Evolutionary conservation across 495 filamentous ascomycete species (phyloP).

Genomic region (Aspergillus mulundensis): DNA sequence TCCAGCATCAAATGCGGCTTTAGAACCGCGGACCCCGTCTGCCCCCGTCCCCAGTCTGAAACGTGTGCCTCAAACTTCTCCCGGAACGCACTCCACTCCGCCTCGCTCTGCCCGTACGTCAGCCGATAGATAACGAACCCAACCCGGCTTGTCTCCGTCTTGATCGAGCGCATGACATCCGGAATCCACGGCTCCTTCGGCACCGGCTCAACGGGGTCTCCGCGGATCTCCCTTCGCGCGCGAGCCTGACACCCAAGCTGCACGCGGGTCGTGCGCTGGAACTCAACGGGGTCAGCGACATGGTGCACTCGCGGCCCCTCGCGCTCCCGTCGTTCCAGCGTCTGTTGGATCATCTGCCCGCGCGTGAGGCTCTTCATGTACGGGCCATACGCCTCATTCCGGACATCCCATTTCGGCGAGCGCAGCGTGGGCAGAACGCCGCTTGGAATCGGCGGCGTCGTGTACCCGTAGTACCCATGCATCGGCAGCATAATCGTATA

Average conservation of each 20-base stretch:
- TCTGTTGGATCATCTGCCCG: neutral
- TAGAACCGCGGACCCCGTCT: constrained; percentile 19
- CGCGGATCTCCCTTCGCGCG: constrained; percentile 16
- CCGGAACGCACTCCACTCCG: constrained; percentile 24
- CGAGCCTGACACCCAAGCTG: constrained; percentile 21
- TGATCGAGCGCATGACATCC: neutral
- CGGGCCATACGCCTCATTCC: constrained; percentile 11
- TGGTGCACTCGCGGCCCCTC: neutral
- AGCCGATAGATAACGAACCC: constrained; percentile 34
- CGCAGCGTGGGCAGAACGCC: neutral
- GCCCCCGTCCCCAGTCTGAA: constrained; percentile 25
- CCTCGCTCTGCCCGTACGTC: constrained; percentile 23
- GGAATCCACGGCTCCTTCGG: constrained; percentile 20
- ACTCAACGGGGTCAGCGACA: neutral
- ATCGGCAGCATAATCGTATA: constrained; percentile 24
- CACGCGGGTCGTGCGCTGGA: neutral
- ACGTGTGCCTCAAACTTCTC: constrained; percentile 25
- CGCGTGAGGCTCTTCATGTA: constrained; percentile 5
- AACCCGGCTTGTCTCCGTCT: neutral
- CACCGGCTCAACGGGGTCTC: constrained; percentile 17
- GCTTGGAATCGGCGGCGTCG: neutral
- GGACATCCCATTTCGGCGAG: neutral
- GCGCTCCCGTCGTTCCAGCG: neutral
- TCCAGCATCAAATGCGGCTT: constrained; percentile 25
- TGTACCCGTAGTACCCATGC: constrained; percentile 23